phyloP scores from a whole-genome alignment of 495 filamentous ascomycete genomes.

The Choiromyces venosus region DNA sequence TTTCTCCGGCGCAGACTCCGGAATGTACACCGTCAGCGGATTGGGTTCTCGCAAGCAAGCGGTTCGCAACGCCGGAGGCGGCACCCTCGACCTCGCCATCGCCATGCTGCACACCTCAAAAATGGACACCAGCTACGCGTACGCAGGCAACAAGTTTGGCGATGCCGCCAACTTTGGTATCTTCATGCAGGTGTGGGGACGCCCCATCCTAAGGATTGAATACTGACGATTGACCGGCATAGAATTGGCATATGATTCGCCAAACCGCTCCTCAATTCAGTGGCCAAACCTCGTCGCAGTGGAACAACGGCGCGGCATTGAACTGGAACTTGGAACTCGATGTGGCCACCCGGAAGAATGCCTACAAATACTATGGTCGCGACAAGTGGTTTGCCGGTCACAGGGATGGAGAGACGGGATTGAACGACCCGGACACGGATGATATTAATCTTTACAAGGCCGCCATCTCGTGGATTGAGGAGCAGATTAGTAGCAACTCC shows the following conservation, averaged over 20 bases:
- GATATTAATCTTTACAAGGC: slow-evolving; percentile 34
- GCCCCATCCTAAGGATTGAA: neutral
- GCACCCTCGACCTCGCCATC: slow-evolving; percentile 46
- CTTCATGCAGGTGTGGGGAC: slow-evolving; percentile 29
- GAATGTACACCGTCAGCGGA: slow-evolving; percentile 40
- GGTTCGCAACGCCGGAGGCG: slow-evolving; percentile 43
- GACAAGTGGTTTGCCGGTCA: slow-evolving; percentile 37
- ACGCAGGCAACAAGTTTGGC: slow-evolving; percentile 26
- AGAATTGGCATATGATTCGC: slow-evolving; percentile 47
- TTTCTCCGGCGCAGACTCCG: slow-evolving; percentile 20
- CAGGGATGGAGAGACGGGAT: slow-evolving; percentile 29
- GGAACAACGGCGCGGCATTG: slow-evolving; percentile 29
- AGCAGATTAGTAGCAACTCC: slow-evolving; percentile 30
- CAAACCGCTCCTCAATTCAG: slow-evolving; percentile 17
- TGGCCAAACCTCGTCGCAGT: slow-evolving; percentile 27
- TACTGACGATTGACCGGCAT: slow-evolving; percentile 3
- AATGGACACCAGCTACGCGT: slow-evolving; percentile 46
- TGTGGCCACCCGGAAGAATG: slow-evolving; percentile 27
- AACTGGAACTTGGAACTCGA: slow-evolving; percentile 30
- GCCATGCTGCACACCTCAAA: slow-evolving; percentile 47
- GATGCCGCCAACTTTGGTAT: slow-evolving; percentile 43
- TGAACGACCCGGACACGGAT: slow-evolving; percentile 28
- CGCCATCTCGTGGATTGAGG: slow-evolving; percentile 33
- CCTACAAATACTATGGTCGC: slow-evolving; percentile 33
- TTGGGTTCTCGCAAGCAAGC: slow-evolving; percentile 45